phyloP scores from a whole-genome alignment of 768 basidiomycete genomes.

The Xerocomus potaroensis region DNA sequence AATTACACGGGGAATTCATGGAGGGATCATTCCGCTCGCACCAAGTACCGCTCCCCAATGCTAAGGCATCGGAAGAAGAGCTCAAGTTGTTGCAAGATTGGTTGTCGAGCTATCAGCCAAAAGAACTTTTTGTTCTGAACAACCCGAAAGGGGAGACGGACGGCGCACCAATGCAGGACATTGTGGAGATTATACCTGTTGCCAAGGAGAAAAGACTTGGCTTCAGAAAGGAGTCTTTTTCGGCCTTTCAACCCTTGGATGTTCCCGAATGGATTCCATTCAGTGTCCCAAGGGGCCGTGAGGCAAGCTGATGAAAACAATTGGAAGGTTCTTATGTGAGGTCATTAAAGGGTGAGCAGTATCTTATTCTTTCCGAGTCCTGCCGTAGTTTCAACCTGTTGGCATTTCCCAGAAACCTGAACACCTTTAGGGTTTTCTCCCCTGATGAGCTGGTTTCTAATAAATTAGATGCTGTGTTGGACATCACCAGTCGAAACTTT shows the following conservation, averaged over 20 bases:
- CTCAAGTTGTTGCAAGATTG: constrained; percentile 62
- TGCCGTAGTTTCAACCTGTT: not conserved
- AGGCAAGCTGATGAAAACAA: constrained; percentile 77
- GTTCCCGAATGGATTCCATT: constrained; percentile 64
- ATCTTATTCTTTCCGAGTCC: not conserved
- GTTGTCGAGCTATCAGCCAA: constrained; percentile 67
- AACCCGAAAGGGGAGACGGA: constrained; percentile 20
- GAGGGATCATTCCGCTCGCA: constrained; percentile 84
- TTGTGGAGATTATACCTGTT: constrained; percentile 58
- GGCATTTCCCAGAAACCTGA: constrained; percentile 54
- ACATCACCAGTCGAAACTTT: constrained; percentile 66
- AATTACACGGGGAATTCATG: constrained; percentile 62
- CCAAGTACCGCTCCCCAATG: constrained; percentile 81
- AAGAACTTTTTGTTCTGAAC: constrained; percentile 55
- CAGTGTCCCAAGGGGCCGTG: constrained; percentile 47
- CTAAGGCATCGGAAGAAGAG: constrained; percentile 60
- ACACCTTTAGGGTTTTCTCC: constrained; percentile 81
- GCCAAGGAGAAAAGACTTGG: constrained; percentile 61
- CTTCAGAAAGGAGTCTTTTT: constrained; percentile 64
- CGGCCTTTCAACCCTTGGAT: constrained; percentile 53
- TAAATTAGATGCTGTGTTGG: constrained; percentile 80
- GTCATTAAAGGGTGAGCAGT: constrained; percentile 52
- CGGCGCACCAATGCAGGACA: constrained; percentile 49
- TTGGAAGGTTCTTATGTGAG: constrained; percentile 53
- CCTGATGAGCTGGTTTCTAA: constrained; percentile 87